These are phyloP conservation scores for Verticillium nubilum DNA, from an alignment of 2,329 filamentous ascomycete species.

Conservation along the genomic window DNA sequence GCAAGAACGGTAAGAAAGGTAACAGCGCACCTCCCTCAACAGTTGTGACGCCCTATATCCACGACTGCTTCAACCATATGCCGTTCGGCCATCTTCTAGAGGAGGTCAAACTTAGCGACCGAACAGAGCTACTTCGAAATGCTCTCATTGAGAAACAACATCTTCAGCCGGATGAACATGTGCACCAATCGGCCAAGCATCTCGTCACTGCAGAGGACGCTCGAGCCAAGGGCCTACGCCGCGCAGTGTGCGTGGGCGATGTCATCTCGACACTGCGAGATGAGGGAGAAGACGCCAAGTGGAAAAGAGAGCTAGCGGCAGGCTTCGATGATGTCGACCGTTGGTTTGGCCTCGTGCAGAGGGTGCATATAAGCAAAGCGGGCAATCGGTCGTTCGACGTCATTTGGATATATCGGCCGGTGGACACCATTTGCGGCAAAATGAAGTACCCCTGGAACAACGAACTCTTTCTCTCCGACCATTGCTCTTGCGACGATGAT, in stretches of 20 bases:
- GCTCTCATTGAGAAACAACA: conserved; percentile 19
- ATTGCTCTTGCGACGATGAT: conserved; percentile 61
- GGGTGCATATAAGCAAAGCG: conserved; percentile 30
- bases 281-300: conserved; percentile 40
- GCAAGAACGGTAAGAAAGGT: background rate
- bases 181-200: conserved; percentile 16
- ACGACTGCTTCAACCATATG: conserved; percentile 58
- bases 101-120: conserved; percentile 19
- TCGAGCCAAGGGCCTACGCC: background rate
- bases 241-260: conserved; percentile 2
- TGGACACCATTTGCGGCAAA: conserved; percentile 63
- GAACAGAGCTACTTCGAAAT: conserved; percentile 21
- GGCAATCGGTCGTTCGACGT: conserved; percentile 50
- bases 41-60: conserved; percentile 65
- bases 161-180: conserved; percentile 18
- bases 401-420: conserved; percentile 68
- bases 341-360: conserved; percentile 69
- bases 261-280: conserved; percentile 41
- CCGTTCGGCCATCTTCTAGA: conserved; percentile 51
- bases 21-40: conserved; percentile 33
- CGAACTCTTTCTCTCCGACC: conserved; percentile 71
- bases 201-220: background rate
- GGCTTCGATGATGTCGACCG: conserved; percentile 39
- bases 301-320: conserved; percentile 45
- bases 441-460: conserved; percentile 65